Percentiles rank a stretch among this genome's conserved stretches.
Evolutionary conservation across 495 filamentous ascomycete species (phyloP).

Genomic region (Penicillium maclennaniae): DNA sequence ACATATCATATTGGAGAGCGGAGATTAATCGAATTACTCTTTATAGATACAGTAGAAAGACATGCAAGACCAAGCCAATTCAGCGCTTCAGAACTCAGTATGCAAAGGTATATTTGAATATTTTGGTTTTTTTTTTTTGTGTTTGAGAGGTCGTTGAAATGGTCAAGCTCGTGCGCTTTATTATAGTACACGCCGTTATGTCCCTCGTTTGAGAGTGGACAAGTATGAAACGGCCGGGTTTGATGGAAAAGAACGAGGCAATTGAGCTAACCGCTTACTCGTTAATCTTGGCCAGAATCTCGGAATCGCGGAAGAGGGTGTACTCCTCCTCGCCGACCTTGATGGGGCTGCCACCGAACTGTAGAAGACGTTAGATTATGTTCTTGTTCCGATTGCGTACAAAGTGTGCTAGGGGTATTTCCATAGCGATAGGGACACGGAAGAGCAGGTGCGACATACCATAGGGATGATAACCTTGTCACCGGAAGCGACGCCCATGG

Average conservation of each 20-base stretch:
- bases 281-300: constrained; percentile 87
- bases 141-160: constrained; percentile 26
- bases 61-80: constrained; percentile 44
- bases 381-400: not conserved
- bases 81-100: constrained; percentile 43
- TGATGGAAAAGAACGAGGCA: constrained; percentile 13
- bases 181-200: constrained; percentile 37
- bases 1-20: constrained; percentile 27
- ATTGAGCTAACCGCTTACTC: constrained; percentile 50
- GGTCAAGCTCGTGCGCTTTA: constrained; percentile 33
- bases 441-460: constrained; percentile 51
- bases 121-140: constrained; percentile 20
- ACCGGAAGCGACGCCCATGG: constrained; percentile 73
- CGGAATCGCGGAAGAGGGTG: constrained; percentile 91
- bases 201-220: constrained; percentile 15
- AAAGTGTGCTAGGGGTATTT: not conserved
- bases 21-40: constrained; percentile 37
- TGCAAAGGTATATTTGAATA: constrained; percentile 26
- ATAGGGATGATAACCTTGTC: constrained; percentile 96
- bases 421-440: not conserved
- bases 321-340: constrained; percentile 98
- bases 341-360: constrained; percentile 94
- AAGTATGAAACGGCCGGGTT: constrained; percentile 5
- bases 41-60: constrained; percentile 40
- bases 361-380: constrained; percentile 18